Evolutionary conservation across 345 rosid species (phyloP), one percentile per base, ranked within the genome.

Genomic region (Crucihimalaya himalaica): DNA sequence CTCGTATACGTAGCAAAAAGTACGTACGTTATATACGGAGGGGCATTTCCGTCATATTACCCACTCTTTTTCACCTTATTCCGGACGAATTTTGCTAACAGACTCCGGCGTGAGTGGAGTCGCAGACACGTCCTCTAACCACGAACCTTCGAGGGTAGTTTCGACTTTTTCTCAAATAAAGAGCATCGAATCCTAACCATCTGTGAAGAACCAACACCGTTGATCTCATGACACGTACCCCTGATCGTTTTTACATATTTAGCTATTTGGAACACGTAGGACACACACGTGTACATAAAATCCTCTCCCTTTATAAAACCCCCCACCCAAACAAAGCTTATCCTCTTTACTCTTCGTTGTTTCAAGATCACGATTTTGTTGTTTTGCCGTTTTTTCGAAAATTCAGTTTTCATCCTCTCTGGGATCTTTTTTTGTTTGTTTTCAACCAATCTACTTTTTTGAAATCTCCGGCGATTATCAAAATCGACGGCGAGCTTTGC

Each of bases 241-340:
- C 14, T 58, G 0, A 14, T 21, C 56, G 9, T n/a, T 35, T 47
- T 23, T 9, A 19, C 64, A 4, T 21, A 39, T 32, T 11, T 52
- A 52, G 5, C 51, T 47, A 19, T 50, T 10, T 52, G 4, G 5
- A 7, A 71, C 77, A 77, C 77, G 68, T 71, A 50, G 77, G 80
- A 77, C 10, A 37, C 8, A 29, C 54, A 65, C 76, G 80, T 77
- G 80, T 77, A 8, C 68, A 58, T 32, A 61, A 63, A n/a, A 58
- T 71, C 73, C 40, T 15, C 40, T 32, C n/a, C 10, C 31, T 46
- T 45, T 71, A 63, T 55, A 57, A 56, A 63, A 34, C 20, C 7
- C 39, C 0, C 2, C 20, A 5, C 39, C 0, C 2, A 20, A 34
- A 13, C 32, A 63, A 20, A 56, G 39, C 76, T 54, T 63, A 63